Evolutionary conservation across 2,329 filamentous ascomycete species (phyloP).

Genomic region (Xylaria sp.): DNA sequence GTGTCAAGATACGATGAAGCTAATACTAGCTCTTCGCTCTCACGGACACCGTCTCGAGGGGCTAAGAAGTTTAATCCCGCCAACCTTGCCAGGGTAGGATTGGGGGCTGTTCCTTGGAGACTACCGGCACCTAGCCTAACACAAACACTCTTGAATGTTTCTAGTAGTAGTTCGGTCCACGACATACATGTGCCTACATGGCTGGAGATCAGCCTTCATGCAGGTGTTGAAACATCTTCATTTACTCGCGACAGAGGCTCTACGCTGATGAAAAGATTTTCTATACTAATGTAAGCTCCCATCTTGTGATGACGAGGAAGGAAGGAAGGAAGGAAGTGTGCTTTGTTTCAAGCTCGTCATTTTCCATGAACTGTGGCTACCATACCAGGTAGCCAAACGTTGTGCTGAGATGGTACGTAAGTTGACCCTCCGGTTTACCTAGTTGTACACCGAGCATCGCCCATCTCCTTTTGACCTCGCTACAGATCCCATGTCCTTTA

Average conservation of each 20-base stretch:
- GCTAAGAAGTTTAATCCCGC: background rate
- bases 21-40: background rate
- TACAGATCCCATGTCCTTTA: background rate
- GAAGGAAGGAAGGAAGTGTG: conserved; percentile 4
- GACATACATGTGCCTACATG: too few species aligned
- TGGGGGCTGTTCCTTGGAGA: background rate
- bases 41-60: background rate
- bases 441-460: background rate
- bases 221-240: conserved; percentile 1
- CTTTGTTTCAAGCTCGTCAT: conserved; percentile 34
- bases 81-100: too few species aligned
- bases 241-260: background rate
- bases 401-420: conserved; percentile 16
- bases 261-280: background rate
- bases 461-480: background rate
- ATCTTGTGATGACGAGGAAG: background rate
- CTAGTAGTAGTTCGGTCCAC: background rate
- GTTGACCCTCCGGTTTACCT: background rate
- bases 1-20: background rate
- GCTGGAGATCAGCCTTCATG: background rate
- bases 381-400: conserved; percentile 24
- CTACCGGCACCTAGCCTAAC: too few species aligned
- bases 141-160: background rate
- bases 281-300: background rate
- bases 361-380: background rate